Base-by-base conservation (phyloP, 2,329 filamentous ascomycete genomes). In the Fusarium caatingaense region DNA sequence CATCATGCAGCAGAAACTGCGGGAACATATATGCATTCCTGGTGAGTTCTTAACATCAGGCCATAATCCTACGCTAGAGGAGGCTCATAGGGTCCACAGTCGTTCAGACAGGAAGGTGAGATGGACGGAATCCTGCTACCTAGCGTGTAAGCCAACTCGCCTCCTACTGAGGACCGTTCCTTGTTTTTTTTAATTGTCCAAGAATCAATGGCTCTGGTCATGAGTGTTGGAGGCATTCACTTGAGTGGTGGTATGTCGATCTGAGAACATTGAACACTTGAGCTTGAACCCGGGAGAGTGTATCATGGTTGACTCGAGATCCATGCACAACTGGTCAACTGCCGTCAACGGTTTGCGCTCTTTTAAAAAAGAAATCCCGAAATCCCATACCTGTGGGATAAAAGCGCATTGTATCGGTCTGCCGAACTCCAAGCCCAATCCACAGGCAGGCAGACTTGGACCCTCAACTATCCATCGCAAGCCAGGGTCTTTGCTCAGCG, bases 341-440 rank as follows among this genome's bases (percentile, higher is more conserved):
- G 48, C 30, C 48, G 32, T 16, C 18, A 20, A 23, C 16, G 34
- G 34, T 37, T 18, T 23, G 9, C 18, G 32, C 48, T 40, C 18
- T n/a, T 51, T 25, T 11, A 10, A 13, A 48, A 48, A 48, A 32
- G 32, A 61, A 45, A 32, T 21, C 44, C 44, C 37, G 21, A 32
- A 42, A 48, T 21, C 47, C 42, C 37, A 48, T 30, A 32, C 27
- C 45, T 48, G 28, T 25, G 23, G 34, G 25, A 57, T 15, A 34
- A 42, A 37, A 37, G 34, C 37, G 21, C 34, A 46, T n/a, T 25
- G 18, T 51, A 20, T 46, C 44, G 45, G 37, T 69, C 56, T 53
- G 48, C 63, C 50, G 55, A 68, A 50, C 46, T 69, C 56, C 62
- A 73, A 57, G 37, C 65, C 67, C 44, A 54, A 50, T 72, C 45